phyloP scores from a whole-genome alignment of 192 early-diverging fungal genomes.

The Podila verticillata region DNA sequence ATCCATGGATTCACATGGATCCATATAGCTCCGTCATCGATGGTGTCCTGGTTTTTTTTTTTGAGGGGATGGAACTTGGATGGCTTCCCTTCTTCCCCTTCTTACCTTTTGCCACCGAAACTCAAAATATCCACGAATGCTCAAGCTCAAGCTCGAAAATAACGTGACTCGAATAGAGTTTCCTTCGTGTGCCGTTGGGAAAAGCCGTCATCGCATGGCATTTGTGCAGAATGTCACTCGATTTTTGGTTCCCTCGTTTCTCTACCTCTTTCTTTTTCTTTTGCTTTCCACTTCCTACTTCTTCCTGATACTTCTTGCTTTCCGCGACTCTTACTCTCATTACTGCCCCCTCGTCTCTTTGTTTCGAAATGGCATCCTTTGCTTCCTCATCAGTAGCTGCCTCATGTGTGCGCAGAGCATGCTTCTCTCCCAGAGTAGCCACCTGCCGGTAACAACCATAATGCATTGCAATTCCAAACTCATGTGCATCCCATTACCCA shows the following conservation, averaged over 20 bases:
- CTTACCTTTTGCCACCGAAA: too few relatives aligned
- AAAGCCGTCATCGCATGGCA: not conserved
- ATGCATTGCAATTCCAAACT: not conserved
- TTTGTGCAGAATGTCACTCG: not conserved
- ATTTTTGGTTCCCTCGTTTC: not conserved
- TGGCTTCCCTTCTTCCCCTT: too few relatives aligned
- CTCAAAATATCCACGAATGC: too few relatives aligned
- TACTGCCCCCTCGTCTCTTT: not conserved
- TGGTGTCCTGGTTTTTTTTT: too few relatives aligned
- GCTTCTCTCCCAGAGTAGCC: not conserved
- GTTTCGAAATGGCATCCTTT: not conserved
- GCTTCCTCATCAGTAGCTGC: not conserved
- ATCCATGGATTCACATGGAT: too few relatives aligned
- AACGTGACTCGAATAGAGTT: too few relatives aligned
- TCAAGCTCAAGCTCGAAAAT: too few relatives aligned
- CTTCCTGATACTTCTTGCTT: not conserved
- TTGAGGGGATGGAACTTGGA: too few relatives aligned
- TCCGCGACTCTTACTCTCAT: not conserved
- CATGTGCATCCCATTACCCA: not conserved
- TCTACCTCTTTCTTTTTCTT: not conserved
- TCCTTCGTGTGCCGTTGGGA: not conserved
- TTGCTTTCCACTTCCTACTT: not conserved
- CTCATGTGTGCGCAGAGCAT: conserved; percentile 3
- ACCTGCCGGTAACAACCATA: not conserved
- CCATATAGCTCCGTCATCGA: too few relatives aligned